Percentiles rank a stretch among this genome's conserved stretches.
Conservation (phyloP, 2,329 filamentous ascomycete genomes). For the Camillea tinctor region DNA sequence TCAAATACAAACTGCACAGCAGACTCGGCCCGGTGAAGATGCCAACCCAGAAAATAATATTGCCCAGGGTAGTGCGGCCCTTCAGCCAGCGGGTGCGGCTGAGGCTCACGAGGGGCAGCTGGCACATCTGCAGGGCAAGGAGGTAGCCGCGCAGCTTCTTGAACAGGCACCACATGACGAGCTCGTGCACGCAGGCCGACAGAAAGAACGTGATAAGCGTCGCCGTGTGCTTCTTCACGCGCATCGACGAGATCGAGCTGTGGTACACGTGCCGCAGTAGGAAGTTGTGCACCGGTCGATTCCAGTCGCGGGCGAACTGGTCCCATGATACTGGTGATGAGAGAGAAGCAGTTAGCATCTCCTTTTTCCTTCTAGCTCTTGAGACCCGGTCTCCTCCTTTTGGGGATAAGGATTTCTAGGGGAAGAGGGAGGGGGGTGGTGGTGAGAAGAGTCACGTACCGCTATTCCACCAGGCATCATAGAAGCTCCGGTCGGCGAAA, state of each 20-base stretch:
- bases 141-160: constrained; percentile 75
- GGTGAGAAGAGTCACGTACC: constrained; percentile 32
- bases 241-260: constrained; percentile 70
- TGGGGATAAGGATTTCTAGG: background rate
- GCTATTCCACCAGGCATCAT: constrained; percentile 63
- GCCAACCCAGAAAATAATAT: constrained; percentile 75
- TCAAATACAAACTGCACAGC: constrained; percentile 59
- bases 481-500: constrained; percentile 76
- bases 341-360: background rate
- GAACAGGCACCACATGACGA: constrained; percentile 80
- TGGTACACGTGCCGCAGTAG: constrained; percentile 78
- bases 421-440: background rate
- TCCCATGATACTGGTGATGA: constrained; percentile 65
- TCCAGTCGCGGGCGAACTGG: constrained; percentile 79
- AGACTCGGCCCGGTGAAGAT: constrained; percentile 75
- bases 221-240: constrained; percentile 66
- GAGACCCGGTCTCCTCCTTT: too few species aligned
- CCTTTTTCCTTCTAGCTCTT: background rate
- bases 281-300: constrained; percentile 75
- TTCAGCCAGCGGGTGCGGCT: constrained; percentile 66
- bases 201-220: constrained; percentile 75
- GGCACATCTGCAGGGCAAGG: constrained; percentile 70
- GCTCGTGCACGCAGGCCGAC: constrained; percentile 68
- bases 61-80: constrained; percentile 62
- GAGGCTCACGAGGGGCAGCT: constrained; percentile 68